A percentile compares a stretch with the other conserved stretches of the same genome.
Evolutionary conservation across 2,329 filamentous ascomycete species (phyloP).

Genomic region (Fusarium bactridioides): DNA sequence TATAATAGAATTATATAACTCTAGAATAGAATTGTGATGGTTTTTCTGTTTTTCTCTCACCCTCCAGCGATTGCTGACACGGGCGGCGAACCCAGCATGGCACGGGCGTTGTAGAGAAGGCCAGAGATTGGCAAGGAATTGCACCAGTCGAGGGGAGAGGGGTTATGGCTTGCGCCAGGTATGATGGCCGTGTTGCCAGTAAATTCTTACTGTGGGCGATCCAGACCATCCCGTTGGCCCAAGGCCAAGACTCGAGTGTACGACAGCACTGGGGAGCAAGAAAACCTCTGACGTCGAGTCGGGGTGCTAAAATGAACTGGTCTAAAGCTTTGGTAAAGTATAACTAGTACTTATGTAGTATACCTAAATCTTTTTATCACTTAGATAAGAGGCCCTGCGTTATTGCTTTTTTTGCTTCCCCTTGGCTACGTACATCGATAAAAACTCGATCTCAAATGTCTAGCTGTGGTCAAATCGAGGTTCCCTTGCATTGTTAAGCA

Average conservation of each 20-base stretch:
- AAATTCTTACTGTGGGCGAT: constrained; percentile 13
- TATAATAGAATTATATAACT: neutral
- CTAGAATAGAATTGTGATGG: neutral
- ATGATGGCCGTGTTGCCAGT: constrained; percentile 7
- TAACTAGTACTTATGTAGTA: too few relatives aligned
- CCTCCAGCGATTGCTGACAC: constrained; percentile 15
- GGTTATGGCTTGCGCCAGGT: constrained; percentile 24
- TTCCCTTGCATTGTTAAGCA: neutral
- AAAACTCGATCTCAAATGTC: neutral
- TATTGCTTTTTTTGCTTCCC: neutral
- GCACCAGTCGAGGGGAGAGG: neutral
- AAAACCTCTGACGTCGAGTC: neutral
- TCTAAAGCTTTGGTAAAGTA: neutral
- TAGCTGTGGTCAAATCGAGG: neutral
- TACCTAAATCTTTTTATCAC: neutral
- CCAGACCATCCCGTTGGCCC: neutral
- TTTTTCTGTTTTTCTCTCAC: neutral
- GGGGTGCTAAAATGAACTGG: neutral
- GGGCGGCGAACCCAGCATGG: constrained; percentile 11
- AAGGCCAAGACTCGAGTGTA: neutral
- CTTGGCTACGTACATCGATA: neutral
- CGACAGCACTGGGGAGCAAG: neutral
- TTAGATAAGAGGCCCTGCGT: neutral
- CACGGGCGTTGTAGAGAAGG: constrained; percentile 16
- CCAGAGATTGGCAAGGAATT: constrained; percentile 15